Conservation (phyloP, 805 yeast species). For the Starmera pachycereana region DNA sequence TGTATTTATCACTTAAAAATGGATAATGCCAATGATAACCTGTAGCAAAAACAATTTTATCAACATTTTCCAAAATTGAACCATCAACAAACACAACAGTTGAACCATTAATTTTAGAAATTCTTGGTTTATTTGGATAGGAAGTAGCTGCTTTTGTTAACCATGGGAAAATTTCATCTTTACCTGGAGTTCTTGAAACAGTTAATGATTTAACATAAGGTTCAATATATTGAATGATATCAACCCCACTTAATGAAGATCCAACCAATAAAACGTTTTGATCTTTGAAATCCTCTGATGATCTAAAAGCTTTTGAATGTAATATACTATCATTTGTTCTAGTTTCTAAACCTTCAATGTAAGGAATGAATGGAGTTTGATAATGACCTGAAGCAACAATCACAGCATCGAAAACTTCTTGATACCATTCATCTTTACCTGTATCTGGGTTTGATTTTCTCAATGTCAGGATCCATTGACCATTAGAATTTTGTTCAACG, state of each 20-base stretch:
- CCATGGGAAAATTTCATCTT: conserved; percentile 37
- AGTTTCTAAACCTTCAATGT: conserved; percentile 32
- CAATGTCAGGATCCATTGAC: conserved; percentile 28
- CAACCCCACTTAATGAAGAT: conserved; percentile 30
- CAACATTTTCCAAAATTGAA: conserved; percentile 22
- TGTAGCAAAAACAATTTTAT: conserved; percentile 28
- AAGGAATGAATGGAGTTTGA: conserved; percentile 44
- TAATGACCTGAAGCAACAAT: conserved; percentile 51
- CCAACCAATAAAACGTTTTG: conserved; percentile 33
- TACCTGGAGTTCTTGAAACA: conserved; percentile 63
- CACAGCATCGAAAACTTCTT: conserved; percentile 41
- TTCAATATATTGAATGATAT: conserved; percentile 31
- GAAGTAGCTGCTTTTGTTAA: conserved; percentile 28
- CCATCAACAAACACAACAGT: conserved; percentile 25
- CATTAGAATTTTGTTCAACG: conserved; percentile 19
- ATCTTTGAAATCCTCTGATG: conserved; percentile 27
- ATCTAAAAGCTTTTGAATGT: conserved; percentile 42
- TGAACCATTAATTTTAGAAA: conserved; percentile 16
- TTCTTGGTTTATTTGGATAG: conserved; percentile 22
- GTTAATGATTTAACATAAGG: conserved; percentile 33
- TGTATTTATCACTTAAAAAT: conserved; percentile 17
- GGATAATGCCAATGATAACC: conserved; percentile 34
- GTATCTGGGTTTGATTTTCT: conserved; percentile 9
- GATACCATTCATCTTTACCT: conserved; percentile 30
- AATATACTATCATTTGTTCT: conserved; percentile 30